Evolutionary conservation across 148 eudicot species (phyloP).

Genomic region (Tetragonia tetragonoides): DNA sequence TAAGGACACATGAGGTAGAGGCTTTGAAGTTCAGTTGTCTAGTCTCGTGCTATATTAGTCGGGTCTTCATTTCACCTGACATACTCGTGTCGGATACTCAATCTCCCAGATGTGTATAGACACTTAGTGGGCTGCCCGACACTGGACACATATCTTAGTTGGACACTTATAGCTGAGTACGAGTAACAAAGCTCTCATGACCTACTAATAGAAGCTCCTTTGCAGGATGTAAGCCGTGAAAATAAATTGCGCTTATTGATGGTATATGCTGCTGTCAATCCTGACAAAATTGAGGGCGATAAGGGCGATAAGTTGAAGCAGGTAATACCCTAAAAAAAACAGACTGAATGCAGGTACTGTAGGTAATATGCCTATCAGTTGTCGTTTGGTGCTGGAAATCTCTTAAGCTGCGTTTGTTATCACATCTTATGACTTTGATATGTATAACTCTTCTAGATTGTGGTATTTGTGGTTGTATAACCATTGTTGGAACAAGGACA

Average conservation of each 20-base stretch:
- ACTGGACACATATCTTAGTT: too few relatives aligned
- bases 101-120: too few relatives aligned
- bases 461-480: background rate
- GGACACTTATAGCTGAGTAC: too few relatives aligned
- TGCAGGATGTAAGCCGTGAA: conserved; percentile 81
- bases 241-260: conserved; percentile 83
- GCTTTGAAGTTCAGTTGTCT: background rate
- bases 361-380: conserved; percentile 41
- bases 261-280: conserved; percentile 91
- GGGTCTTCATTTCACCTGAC: too few relatives aligned
- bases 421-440: background rate
- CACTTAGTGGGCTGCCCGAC: too few relatives aligned
- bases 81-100: too few relatives aligned
- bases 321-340: conserved; percentile 31
- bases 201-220: conserved; percentile 5
- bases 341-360: conserved; percentile 20
- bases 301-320: conserved; percentile 76
- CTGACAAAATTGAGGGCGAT: conserved; percentile 84
- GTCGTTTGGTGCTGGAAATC: background rate
- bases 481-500: background rate
- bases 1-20: conserved; percentile 63
- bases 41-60: background rate
- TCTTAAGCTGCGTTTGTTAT: background rate
- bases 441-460: background rate
- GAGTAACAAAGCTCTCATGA: too few relatives aligned